Evolutionary conservation across 441 rosid species (phyloP).

Genomic region (Arabidopsis hybrid): DNA sequence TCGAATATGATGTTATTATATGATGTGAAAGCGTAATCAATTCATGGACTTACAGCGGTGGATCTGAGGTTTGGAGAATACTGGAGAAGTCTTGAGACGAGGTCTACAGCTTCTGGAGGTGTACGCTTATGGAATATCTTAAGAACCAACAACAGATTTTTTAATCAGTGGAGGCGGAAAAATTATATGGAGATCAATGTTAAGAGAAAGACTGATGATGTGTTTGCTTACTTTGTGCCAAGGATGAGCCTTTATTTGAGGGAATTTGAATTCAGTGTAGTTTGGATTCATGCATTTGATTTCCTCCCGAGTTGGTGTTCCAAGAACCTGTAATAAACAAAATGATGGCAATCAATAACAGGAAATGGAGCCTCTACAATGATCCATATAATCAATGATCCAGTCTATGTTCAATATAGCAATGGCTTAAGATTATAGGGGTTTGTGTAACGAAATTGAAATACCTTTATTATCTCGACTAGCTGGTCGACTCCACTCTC

Average conservation of each 20-base stretch:
- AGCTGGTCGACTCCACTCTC: conserved; percentile 99
- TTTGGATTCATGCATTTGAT: conserved; percentile 99
- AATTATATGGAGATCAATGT: background rate
- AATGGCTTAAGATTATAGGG: background rate
- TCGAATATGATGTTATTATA: too few relatives aligned
- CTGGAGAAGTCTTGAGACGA: conserved; percentile 86
- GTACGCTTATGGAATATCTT: conserved; percentile 93
- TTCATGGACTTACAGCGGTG: conserved; percentile 76
- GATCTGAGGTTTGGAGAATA: conserved; percentile 96
- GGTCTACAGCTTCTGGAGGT: conserved; percentile 96
- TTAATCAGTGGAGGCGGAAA: background rate
- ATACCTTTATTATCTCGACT: conserved; percentile 95
- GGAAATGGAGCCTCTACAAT: background rate
- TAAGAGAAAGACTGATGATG: background rate
- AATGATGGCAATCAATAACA: background rate
- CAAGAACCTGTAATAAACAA: conserved; percentile 68
- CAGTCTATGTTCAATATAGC: background rate
- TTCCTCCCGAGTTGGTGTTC: conserved; percentile 97
- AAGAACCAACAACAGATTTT: conserved; percentile 21
- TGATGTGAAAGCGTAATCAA: background rate
- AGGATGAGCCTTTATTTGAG: conserved; percentile 95
- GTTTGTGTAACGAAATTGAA: conserved; percentile 8
- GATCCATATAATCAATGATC: background rate
- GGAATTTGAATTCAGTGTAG: conserved; percentile 93
- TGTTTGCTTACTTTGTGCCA: conserved; percentile 84